A percentile compares a stretch with the other conserved stretches of the same genome.
phyloP scores from a whole-genome alignment of 2,329 filamentous ascomycete genomes.

The Sarocladium strictum region DNA sequence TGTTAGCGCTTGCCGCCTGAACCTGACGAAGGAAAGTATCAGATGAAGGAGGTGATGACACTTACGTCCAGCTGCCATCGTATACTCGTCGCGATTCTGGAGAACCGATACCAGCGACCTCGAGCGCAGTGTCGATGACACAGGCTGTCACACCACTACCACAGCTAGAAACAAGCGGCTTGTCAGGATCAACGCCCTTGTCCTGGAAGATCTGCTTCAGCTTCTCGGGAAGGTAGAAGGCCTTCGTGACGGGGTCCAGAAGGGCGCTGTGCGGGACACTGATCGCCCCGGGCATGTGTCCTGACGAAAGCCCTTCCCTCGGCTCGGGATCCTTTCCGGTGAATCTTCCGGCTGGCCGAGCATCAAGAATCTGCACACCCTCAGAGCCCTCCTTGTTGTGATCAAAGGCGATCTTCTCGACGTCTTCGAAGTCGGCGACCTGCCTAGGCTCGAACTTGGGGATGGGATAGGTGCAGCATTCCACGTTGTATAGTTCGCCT shows the following conservation, averaged over 20 bases:
- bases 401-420: slow-evolving; percentile 70
- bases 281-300: slow-evolving; percentile 85
- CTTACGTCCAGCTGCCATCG: slow-evolving; percentile 97
- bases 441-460: slow-evolving; percentile 53
- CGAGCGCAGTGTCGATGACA: slow-evolving; percentile 80
- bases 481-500: slow-evolving; percentile 64
- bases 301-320: slow-evolving; percentile 75
- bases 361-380: slow-evolving; percentile 84
- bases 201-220: slow-evolving; percentile 69
- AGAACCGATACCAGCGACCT: slow-evolving; percentile 68
- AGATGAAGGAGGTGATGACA: neutral
- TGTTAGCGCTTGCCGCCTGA: slow-evolving; percentile 21
- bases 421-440: slow-evolving; percentile 76
- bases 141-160: slow-evolving; percentile 93
- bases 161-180: slow-evolving; percentile 81
- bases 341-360: slow-evolving; percentile 73
- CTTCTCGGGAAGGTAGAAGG: slow-evolving; percentile 66
- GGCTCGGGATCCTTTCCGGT: slow-evolving; percentile 81
- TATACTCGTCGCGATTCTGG: slow-evolving; percentile 69
- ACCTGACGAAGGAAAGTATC: neutral
- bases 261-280: slow-evolving; percentile 75
- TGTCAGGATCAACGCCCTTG: slow-evolving; percentile 73
- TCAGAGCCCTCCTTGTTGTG: slow-evolving; percentile 77
- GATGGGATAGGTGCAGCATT: slow-evolving; percentile 60
- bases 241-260: slow-evolving; percentile 77